Percentiles rank a stretch among this genome's conserved stretches.
phyloP scores from a whole-genome alignment of 2,329 filamentous ascomycete genomes.

The Chaetothyriales sp. region DNA sequence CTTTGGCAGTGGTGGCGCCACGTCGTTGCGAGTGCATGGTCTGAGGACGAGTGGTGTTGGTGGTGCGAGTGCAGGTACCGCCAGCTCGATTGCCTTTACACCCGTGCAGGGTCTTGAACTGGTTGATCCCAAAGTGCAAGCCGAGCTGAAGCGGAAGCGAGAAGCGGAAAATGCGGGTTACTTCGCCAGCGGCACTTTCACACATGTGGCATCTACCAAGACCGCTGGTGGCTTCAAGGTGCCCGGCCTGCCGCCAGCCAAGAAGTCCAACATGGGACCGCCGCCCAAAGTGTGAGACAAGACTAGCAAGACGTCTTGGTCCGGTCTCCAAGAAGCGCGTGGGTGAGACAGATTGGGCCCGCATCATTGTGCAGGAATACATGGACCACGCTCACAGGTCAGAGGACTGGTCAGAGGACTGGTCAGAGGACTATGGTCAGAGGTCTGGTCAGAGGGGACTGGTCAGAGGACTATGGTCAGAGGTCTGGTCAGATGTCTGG shows the following conservation, averaged over 20 bases:
- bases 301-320: too few relatives aligned
- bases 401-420: too few relatives aligned
- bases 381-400: too few relatives aligned
- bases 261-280: conserved; percentile 51
- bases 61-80: conserved; percentile 53
- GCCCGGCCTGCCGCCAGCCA: conserved; percentile 57
- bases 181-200: conserved; percentile 97
- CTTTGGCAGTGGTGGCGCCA: conserved; percentile 50
- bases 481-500: too few relatives aligned
- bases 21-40: conserved; percentile 63
- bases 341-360: too few relatives aligned
- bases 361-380: too few relatives aligned
- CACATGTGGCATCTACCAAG: conserved; percentile 47
- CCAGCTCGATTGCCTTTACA: conserved; percentile 81
- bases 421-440: too few relatives aligned
- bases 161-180: conserved; percentile 91
- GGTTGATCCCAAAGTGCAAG: conserved; percentile 81
- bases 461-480: too few relatives aligned
- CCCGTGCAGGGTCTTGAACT: conserved; percentile 89
- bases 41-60: conserved; percentile 73
- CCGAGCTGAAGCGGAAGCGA: conserved; percentile 75
- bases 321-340: too few relatives aligned
- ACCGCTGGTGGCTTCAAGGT: conserved; percentile 63
- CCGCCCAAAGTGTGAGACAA: conserved; percentile 22
- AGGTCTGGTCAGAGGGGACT: too few relatives aligned